Conservation (phyloP, 2,329 filamentous ascomycete genomes). For the Colletotrichum sublineola region DNA sequence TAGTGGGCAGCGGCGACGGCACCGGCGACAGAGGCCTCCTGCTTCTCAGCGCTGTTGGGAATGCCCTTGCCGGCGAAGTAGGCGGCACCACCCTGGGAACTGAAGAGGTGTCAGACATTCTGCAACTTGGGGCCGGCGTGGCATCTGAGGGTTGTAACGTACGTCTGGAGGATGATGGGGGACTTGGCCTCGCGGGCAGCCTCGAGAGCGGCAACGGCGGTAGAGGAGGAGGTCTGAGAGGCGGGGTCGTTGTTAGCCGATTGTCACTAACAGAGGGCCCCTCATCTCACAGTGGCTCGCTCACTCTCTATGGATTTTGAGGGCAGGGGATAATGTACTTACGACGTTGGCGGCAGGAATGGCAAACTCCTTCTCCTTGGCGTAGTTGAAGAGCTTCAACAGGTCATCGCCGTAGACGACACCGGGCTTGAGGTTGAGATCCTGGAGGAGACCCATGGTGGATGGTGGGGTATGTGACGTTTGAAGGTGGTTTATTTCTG, state of each 20-base stretch:
- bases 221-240: slow-evolving; percentile 79
- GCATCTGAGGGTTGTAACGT: not conserved
- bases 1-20: slow-evolving; percentile 92
- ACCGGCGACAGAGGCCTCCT: slow-evolving; percentile 90
- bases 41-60: slow-evolving; percentile 77
- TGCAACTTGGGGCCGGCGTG: not conserved
- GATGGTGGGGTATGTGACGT: slow-evolving; percentile 36
- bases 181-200: slow-evolving; percentile 92
- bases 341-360: slow-evolving; percentile 90
- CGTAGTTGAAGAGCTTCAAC: slow-evolving; percentile 85
- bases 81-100: slow-evolving; percentile 90
- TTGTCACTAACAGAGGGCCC: slow-evolving; percentile 11
- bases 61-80: slow-evolving; percentile 95
- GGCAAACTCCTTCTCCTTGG: slow-evolving; percentile 87
- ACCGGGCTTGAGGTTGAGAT: slow-evolving; percentile 65
- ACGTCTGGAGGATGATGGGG: slow-evolving; percentile 90
- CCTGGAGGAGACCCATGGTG: slow-evolving; percentile 52
- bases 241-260: slow-evolving; percentile 37
- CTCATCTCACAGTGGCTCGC: slow-evolving; percentile 11
- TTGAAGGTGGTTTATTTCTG: slow-evolving; percentile 13
- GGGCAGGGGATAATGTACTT: slow-evolving; percentile 7
- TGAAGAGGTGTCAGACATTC: slow-evolving; percentile 27
- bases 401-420: slow-evolving; percentile 69
- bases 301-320: not conserved
- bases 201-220: slow-evolving; percentile 88